Percentiles rank a stretch among this genome's conserved stretches.
phyloP scores from a whole-genome alignment of 2,329 filamentous ascomycete species.

The Penicillium hordei region DNA sequence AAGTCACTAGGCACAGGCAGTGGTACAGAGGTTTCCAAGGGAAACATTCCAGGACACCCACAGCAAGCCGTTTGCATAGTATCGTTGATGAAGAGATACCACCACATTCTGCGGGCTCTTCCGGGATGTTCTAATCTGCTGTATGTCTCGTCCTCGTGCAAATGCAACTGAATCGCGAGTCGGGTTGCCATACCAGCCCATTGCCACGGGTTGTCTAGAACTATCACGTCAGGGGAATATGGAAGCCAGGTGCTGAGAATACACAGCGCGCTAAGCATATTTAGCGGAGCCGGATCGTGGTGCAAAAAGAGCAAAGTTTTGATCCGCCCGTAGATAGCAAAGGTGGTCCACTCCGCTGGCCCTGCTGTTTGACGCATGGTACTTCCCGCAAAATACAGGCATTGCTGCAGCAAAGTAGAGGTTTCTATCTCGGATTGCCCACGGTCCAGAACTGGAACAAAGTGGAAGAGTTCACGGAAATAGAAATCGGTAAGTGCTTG shows the following conservation, averaged over 20 bases:
- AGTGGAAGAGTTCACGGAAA: constrained; percentile 7
- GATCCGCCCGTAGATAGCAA: constrained; percentile 9
- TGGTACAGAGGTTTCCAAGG: constrained; percentile 4
- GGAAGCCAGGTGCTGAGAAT: constrained; percentile 10
- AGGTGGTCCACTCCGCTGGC: constrained; percentile 11
- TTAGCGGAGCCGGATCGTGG: constrained; percentile 6
- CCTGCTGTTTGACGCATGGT: constrained; percentile 9
- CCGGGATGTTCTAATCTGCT: background rate
- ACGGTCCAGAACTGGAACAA: constrained; percentile 5
- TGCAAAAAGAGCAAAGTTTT: constrained; percentile 9
- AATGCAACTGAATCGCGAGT: constrained; percentile 10
- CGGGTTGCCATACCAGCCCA: constrained; percentile 15
- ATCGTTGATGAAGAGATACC: constrained; percentile 14
- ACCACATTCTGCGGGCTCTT: constrained; percentile 11
- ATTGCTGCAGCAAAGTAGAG: constrained; percentile 9
- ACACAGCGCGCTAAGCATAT: constrained; percentile 8
- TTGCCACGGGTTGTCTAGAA: constrained; percentile 14
- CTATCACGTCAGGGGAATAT: constrained; percentile 3
- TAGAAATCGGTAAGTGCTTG: constrained; percentile 10
- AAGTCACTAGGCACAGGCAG: constrained; percentile 7
- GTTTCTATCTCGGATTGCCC: background rate
- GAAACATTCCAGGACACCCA: constrained; percentile 14
- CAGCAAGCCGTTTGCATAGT: constrained; percentile 16
- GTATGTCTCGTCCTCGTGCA: constrained; percentile 9
- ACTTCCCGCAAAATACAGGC: constrained; percentile 13